Conservation (phyloP, 176 grass and related monocot genomes). For the Avena insularis region DNA sequence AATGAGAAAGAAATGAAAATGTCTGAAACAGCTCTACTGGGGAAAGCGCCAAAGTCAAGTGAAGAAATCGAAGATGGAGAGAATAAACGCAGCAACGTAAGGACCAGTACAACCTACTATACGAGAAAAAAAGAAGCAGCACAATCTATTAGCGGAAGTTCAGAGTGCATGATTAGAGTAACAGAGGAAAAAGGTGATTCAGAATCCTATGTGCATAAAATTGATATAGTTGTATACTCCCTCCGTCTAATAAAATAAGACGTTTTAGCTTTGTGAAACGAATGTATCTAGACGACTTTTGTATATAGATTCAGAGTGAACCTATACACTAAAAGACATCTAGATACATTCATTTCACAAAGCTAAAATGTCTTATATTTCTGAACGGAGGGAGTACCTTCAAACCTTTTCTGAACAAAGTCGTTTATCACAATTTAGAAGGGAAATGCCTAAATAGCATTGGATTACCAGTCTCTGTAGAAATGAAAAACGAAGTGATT, state of each 20-base stretch:
- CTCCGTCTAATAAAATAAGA: too few species aligned
- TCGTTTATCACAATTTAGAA: conserved; percentile 4
- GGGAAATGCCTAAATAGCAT: neutral
- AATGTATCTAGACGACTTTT: too few species aligned
- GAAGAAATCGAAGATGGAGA: conserved; percentile 8
- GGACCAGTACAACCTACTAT: neutral
- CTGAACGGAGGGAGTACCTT: neutral
- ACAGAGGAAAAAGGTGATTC: conserved; percentile 34
- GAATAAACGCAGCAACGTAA: neutral
- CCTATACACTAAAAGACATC: too few species aligned
- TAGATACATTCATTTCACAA: too few species aligned
- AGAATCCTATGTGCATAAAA: conserved; percentile 3
- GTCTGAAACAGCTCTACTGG: neutral
- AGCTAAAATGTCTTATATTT: too few species aligned
- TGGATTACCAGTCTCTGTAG: neutral
- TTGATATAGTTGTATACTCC: neutral
- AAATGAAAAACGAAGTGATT: conserved; percentile 2
- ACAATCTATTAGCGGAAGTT: neutral
- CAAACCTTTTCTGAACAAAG: neutral
- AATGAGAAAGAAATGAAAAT: conserved; percentile 7
- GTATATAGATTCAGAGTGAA: too few species aligned
- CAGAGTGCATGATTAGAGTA: neutral
- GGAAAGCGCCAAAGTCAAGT: conserved; percentile 5
- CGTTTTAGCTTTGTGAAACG: too few species aligned
- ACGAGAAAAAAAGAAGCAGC: neutral